phyloP scores from a whole-genome alignment of 2,329 filamentous ascomycete species.

The Nectriaceae sp. region DNA sequence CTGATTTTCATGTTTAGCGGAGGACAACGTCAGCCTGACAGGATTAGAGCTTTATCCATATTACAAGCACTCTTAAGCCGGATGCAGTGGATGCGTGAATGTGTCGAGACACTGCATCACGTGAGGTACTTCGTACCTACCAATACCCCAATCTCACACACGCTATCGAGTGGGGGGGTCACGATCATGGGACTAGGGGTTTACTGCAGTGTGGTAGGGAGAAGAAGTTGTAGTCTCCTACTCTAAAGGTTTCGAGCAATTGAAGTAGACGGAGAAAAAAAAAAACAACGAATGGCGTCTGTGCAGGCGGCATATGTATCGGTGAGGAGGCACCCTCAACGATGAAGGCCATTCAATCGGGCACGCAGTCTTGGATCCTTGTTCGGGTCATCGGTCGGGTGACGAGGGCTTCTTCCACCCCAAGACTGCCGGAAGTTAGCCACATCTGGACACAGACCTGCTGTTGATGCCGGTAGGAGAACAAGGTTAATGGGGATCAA shows the following conservation, averaged over 20 bases:
- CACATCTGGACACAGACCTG: background rate
- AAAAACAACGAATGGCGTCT: background rate
- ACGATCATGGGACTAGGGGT: slow-evolving; percentile 11
- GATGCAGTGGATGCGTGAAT: no score
- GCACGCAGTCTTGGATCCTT: background rate
- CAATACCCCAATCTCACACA: no score
- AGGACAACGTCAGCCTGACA: no score
- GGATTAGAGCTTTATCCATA: no score
- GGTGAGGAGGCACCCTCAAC: background rate
- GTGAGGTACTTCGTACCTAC: no score
- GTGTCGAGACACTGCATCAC: no score
- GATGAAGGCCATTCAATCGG: background rate
- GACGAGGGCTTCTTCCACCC: background rate
- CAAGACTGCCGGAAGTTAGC: background rate
- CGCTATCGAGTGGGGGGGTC: slow-evolving; percentile 7
- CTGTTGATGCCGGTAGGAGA: background rate
- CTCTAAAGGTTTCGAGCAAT: slow-evolving; percentile 1
- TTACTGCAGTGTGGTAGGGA: slow-evolving; percentile 1
- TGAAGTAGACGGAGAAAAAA: no score
- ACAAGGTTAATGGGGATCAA: background rate
- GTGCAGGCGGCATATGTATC: background rate
- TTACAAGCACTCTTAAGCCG: no score
- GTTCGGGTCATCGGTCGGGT: background rate
- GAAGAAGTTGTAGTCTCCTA: slow-evolving; percentile 1
- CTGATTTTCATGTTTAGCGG: no score